phyloP scores from a whole-genome alignment of 352 stramenopile species.

The Phytophthora capsici region DNA sequence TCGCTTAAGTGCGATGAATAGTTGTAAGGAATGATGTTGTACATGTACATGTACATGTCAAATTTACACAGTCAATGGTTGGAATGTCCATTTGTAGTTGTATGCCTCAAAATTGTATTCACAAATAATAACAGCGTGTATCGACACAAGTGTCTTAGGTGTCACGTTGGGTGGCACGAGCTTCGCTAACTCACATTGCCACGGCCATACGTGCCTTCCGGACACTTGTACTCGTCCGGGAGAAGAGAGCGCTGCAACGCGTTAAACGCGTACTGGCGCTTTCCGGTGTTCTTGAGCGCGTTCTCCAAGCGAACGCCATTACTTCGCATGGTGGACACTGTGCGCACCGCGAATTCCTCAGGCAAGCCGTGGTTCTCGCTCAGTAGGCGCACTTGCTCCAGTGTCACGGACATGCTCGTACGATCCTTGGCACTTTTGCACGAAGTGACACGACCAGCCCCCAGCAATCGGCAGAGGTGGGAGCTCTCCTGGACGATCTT shows the following conservation, averaged over 20 bases:
- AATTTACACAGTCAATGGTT: no score
- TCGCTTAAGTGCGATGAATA: not conserved
- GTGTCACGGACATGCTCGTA: conserved; percentile 96
- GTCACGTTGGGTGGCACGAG: conserved; percentile 8
- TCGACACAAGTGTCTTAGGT: conserved; percentile 12
- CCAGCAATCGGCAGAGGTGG: conserved; percentile 79
- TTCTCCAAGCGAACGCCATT: conserved; percentile 78
- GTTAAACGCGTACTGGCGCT: conserved; percentile 82
- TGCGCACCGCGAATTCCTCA: conserved; percentile 62
- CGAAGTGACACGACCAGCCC: conserved; percentile 91
- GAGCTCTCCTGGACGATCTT: conserved; percentile 81
- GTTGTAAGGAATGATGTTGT: no score
- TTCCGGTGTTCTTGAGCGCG: conserved; percentile 79
- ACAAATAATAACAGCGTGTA: conserved; percentile 40
- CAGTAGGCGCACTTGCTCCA: conserved; percentile 88
- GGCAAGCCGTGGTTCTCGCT: conserved; percentile 67
- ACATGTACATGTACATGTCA: no score
- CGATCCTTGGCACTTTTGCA: conserved; percentile 97
- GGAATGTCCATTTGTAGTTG: no score
- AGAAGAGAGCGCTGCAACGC: conserved; percentile 77
- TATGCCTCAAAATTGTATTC: conserved; percentile 36
- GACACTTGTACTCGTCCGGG: conserved; percentile 78
- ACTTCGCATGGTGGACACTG: conserved; percentile 78
- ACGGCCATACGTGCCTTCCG: conserved; percentile 82
- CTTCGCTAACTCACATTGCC: conserved; percentile 69